Conservation (phyloP, 306 rosid genomes). For the Prunus kanzakura region DNA sequence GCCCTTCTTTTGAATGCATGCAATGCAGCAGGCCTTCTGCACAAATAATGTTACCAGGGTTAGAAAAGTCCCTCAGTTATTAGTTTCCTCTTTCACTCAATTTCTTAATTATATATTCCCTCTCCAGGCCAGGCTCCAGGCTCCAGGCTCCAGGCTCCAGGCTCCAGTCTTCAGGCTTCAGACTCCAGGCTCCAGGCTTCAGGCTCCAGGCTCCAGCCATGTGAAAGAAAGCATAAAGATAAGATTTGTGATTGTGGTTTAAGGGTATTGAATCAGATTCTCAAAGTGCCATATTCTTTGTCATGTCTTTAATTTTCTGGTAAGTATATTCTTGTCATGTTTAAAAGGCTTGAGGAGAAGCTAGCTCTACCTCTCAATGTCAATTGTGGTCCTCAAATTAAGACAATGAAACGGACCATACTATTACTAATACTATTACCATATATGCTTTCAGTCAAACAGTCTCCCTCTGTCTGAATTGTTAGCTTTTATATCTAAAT, state of each 20-base stretch:
- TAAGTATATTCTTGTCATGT: background rate
- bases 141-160: no score
- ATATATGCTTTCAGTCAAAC: background rate
- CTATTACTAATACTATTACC: background rate
- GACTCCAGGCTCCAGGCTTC: no score
- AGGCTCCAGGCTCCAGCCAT: background rate
- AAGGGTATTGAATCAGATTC: background rate
- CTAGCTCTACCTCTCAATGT: background rate
- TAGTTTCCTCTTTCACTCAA: background rate
- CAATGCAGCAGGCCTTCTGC: slow-evolving; percentile 1
- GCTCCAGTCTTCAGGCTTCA: no score
- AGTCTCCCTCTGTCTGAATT: background rate
- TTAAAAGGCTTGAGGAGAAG: background rate
- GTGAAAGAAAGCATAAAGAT: background rate
- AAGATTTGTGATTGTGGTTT: background rate
- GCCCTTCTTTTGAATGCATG: slow-evolving; percentile 2
- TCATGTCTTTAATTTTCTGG: background rate
- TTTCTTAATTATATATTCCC: background rate
- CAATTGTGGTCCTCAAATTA: background rate
- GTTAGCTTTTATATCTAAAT: background rate
- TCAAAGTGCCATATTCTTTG: background rate
- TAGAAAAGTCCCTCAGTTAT: background rate
- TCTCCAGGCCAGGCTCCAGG: no score
- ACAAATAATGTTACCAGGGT: background rate
- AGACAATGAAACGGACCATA: slow-evolving; percentile 1